Evolutionary conservation across 352 stramenopile genomes (phyloP).

Genomic region (Globisporangium rhizosaccharum): DNA sequence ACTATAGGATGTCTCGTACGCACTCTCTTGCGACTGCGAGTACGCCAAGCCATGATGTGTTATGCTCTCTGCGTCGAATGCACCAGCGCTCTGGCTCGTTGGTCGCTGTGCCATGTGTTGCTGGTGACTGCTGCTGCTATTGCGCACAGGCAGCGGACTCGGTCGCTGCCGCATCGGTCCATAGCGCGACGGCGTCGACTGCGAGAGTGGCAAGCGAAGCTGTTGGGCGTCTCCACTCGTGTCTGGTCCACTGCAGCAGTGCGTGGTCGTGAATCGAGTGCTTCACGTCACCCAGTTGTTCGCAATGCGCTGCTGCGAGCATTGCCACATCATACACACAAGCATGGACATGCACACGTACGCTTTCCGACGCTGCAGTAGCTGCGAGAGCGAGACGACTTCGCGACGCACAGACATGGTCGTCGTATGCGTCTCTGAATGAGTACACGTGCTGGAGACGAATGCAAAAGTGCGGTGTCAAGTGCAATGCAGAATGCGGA

Average conservation of each 20-base stretch:
- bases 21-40: conserved; percentile 17
- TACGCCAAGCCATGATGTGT: neutral
- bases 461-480: conserved; percentile 8
- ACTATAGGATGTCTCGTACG: neutral
- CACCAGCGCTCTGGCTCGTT: conserved; percentile 3
- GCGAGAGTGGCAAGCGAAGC: conserved; percentile 2
- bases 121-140: neutral
- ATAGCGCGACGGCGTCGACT: conserved; percentile 12
- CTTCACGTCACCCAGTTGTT: too few species aligned
- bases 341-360: conserved; percentile 13
- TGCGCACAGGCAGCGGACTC: conserved; percentile 5
- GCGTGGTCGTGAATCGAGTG: neutral
- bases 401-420: conserved; percentile 61
- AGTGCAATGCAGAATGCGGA: neutral
- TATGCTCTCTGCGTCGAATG: conserved; percentile 6
- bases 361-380: conserved; percentile 51
- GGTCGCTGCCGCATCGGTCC: conserved; percentile 7
- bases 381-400: conserved; percentile 66
- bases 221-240: conserved; percentile 1
- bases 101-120: neutral
- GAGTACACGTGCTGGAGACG: neutral
- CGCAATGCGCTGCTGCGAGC: neutral
- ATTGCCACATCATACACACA: conserved; percentile 4
- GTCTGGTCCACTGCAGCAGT: conserved; percentile 5
- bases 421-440: neutral